Conservation (phyloP, 2,329 filamentous ascomycete genomes). For the Mycosphaerelloides madeirae region DNA sequence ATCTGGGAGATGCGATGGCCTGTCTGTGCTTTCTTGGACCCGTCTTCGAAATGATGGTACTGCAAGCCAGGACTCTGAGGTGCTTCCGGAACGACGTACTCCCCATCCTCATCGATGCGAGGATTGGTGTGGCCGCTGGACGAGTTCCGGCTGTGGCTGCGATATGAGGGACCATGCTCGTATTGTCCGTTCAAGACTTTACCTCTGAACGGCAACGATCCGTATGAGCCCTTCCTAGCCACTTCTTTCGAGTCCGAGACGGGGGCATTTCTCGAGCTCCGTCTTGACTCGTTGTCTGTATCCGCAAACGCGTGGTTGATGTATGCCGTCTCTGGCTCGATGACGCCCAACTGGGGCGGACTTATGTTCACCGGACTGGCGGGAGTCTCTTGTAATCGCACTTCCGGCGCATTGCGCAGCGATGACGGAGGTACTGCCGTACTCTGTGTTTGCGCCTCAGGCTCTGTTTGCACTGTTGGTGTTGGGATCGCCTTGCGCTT, state of each 20-base stretch:
- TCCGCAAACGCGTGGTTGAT: slow-evolving; percentile 17
- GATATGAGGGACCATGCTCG: slow-evolving; percentile 6
- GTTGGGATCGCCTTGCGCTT: slow-evolving; percentile 2
- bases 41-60: slow-evolving; percentile 46
- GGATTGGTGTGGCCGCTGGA: slow-evolving; percentile 15
- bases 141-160: slow-evolving; percentile 18
- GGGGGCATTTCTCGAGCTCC: slow-evolving; percentile 14
- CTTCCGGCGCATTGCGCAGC: slow-evolving; percentile 17
- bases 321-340: slow-evolving; percentile 28
- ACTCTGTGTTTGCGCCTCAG: background rate
- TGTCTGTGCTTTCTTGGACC: slow-evolving; percentile 19
- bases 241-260: slow-evolving; percentile 21
- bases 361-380: slow-evolving; percentile 32
- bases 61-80: slow-evolving; percentile 43
- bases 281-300: slow-evolving; percentile 17
- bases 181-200: slow-evolving; percentile 12
- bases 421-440: slow-evolving; percentile 2
- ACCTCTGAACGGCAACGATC: too few relatives aligned
- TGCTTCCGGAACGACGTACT: slow-evolving; percentile 8
- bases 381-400: slow-evolving; percentile 31
- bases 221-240: too few relatives aligned
- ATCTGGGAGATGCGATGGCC: slow-evolving; percentile 28
- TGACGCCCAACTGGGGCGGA: slow-evolving; percentile 25
- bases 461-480: background rate
- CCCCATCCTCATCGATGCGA: slow-evolving; percentile 28